A percentile compares a stretch with the other conserved stretches of the same genome.
Conservation (phyloP, 345 rosid species). For the Eucalyptus pauciflora region DNA sequence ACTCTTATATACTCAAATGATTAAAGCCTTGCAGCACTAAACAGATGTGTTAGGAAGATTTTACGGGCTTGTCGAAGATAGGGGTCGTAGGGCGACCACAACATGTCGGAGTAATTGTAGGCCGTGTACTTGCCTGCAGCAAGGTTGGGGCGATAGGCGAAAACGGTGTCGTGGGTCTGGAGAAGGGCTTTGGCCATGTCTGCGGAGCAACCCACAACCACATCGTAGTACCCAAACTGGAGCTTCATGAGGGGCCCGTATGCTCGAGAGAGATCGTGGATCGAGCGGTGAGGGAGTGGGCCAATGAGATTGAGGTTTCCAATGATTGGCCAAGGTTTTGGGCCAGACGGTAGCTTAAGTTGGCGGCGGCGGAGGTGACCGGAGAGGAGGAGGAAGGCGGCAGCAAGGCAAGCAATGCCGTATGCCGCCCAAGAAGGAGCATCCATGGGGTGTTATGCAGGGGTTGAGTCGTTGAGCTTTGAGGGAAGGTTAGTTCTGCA, state of each 20-base stretch:
- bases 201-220: slow-evolving; percentile 26
- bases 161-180: slow-evolving; percentile 27
- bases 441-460: not conserved
- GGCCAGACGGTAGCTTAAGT: slow-evolving; percentile 33
- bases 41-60: slow-evolving; percentile 33
- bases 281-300: slow-evolving; percentile 39
- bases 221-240: slow-evolving; percentile 25
- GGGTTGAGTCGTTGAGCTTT: not conserved
- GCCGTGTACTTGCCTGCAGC: slow-evolving; percentile 53
- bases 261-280: too few species aligned
- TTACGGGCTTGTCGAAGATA: slow-evolving; percentile 50
- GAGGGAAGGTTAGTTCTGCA: not conserved
- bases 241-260: too few species aligned
- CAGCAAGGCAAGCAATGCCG: slow-evolving; percentile 2
- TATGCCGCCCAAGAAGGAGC: not conserved
- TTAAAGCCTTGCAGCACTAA: slow-evolving; percentile 28
- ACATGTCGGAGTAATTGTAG: slow-evolving; percentile 31
- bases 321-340: slow-evolving; percentile 45
- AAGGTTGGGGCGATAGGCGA: slow-evolving; percentile 25
- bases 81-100: slow-evolving; percentile 42
- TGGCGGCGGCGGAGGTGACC: slow-evolving; percentile 3
- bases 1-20: slow-evolving; percentile 33
- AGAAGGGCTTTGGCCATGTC: slow-evolving; percentile 32
- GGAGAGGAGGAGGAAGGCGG: slow-evolving; percentile 8
- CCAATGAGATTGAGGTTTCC: slow-evolving; percentile 52